Evolutionary conservation across 345 rosid species (phyloP).

Genomic region (Erucastrum elatum): DNA sequence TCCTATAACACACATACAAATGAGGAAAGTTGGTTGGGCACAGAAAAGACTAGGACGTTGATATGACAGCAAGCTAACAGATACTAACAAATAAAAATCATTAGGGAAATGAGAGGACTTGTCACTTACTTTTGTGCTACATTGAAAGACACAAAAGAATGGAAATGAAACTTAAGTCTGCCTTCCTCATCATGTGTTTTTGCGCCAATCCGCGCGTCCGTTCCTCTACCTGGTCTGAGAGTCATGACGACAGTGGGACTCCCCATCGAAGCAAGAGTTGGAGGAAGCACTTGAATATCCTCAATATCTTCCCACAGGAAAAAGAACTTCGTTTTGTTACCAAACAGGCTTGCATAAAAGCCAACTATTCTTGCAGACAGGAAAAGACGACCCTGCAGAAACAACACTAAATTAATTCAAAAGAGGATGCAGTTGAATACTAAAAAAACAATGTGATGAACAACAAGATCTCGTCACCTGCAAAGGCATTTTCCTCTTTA

Average conservation of each 20-base stretch:
- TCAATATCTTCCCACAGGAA: conserved; percentile 98
- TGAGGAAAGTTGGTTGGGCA: background rate
- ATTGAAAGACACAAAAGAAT: conserved; percentile 90
- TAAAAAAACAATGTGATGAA: background rate
- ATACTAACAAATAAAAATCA: background rate
- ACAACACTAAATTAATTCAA: background rate
- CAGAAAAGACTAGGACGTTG: conserved; percentile 5
- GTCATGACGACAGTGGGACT: conserved; percentile 81
- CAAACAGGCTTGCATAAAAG: conserved; percentile 86
- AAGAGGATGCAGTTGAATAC: background rate
- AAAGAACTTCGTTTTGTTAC: conserved; percentile 88
- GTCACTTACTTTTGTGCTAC: conserved; percentile 75
- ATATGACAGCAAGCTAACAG: background rate
- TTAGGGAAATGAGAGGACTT: conserved; percentile 16
- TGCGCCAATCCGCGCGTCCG: conserved; percentile 92
- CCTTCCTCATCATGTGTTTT: conserved; percentile 86
- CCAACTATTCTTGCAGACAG: conserved; percentile 93
- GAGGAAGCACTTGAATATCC: conserved; percentile 74
- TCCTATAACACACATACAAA: conserved; percentile 47
- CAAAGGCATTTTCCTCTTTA: conserved; percentile 85
- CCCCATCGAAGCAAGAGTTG: conserved; percentile 91
- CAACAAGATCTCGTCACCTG: conserved; percentile 58
- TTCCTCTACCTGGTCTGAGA: conserved; percentile 75
- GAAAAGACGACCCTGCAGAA: conserved; percentile 83
- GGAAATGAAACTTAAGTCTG: conserved; percentile 91